Base-by-base conservation (phyloP, 148 eudicot genomes). In the Persicaria maculosa region DNA sequence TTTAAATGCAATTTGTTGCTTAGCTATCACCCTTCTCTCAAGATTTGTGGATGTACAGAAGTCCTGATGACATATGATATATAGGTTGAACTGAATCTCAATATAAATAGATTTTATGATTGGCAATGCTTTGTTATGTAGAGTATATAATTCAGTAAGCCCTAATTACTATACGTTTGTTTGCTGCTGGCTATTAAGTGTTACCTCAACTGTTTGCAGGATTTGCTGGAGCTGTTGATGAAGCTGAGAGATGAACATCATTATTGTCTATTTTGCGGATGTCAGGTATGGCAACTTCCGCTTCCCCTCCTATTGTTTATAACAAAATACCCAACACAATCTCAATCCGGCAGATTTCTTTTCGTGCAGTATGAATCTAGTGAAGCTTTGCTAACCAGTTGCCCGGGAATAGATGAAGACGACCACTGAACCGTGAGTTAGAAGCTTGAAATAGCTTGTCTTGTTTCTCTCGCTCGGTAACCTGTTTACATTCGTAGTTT, bases 191-290 rank as follows among this genome's bases (percentile, higher is more conserved):
- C 68, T 5, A 55, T 47, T 44, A 2, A 52, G 57, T 52, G 19
- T 72, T 71, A 76, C 43, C 15, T n/a, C 69, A 52, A 20, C 77
- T 43, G 44, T 52, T 73, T 85, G 85, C 98, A 93, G 98, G 97
- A 93, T 84, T 80, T 93, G 88, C 80, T 76, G 8, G 86, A 78
- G 58, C 77, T 91, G 74, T 81, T 91, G 84, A 67, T 80, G 88
- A 88, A 83, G 80, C 89, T 93, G 71, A 85, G 98, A 85, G 92
- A 89, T 59, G 97, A 89, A 73, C 86, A 85, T 80, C 77, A 53
- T 36, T 93, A 93, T 81, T 93, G 98, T 81, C 98, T 93, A 78
- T 93, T 93, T 78, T 91, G 98, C 74, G 98, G 98, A 73, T 93
- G 87, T 77, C 88, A 86, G 91, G 98, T 90, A 53, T 44, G 86